Evolutionary conservation across 2,329 filamentous ascomycete genomes (phyloP), one percentile per base, ranked within the genome.

Genomic region (Dactylella cylindrospora): DNA sequence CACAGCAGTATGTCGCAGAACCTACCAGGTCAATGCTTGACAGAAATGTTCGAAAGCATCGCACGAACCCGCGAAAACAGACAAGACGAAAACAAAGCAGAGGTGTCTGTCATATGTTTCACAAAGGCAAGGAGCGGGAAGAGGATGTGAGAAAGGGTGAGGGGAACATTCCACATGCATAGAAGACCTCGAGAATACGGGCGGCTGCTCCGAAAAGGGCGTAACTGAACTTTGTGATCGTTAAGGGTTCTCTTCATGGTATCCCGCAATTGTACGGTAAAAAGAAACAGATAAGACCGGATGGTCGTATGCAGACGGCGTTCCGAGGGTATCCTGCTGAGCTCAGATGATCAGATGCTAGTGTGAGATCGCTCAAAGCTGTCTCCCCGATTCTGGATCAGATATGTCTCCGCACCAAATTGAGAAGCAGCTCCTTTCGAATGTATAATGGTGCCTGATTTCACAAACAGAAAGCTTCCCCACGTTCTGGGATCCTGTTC

Each of bases 181-280:
- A 38, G 57, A 62, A 62, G 38, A 45, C 22, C 36, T 53, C 38
- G 31, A 62, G 57, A 62, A 62, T 53, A 50, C 36, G 49, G 49
- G 31, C 28, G 32, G 36, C 54, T 54, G 49, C 49, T 54, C 49
- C 49, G 43, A 50, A n/a, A 31, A 44, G 19, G 20, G 49, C 54
- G 57, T 54, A 62, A 62, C 57, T 32, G 36, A 62, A 62, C 57
- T 54, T 62, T 62, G 57, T 62, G 57, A 54, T 62, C 52, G 29
- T 43, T 40, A 53, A 54, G 41, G 43, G 57, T 49, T 45, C 35
- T 23, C 13, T 3, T 25, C 5, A 23, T 46, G 20, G 31, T 31
- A 20, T 43, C 25, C 43, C 8, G 31, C 15, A 19, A 38, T 45
- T 54, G 7, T 25, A 32, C 35, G 19, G 19, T 40, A 12, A 29